These are phyloP conservation scores for Tetradesmus obliquus DNA, from an alignment of 139 green algal species.

Conservation along the genomic window DNA sequence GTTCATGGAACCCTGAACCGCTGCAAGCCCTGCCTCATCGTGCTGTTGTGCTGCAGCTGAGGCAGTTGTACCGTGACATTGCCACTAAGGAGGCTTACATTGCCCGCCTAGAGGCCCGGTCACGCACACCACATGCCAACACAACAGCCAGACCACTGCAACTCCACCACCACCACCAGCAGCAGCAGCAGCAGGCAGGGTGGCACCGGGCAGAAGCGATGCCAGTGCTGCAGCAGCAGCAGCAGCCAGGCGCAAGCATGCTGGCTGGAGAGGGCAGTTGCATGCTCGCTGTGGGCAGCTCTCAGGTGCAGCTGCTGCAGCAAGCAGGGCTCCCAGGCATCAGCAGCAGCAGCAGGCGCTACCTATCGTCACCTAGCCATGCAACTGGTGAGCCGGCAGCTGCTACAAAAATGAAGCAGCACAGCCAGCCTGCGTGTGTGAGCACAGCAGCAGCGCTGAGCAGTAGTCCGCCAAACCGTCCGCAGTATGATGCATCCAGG, in stretches of 20 bases:
- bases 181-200: not conserved
- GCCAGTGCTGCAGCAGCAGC: not conserved
- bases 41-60: conserved; percentile 13
- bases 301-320: not conserved
- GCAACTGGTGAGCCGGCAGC: not conserved
- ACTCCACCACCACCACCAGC: not conserved
- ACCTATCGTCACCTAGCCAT: not conserved
- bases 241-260: not conserved
- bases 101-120: not conserved
- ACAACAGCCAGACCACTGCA: not conserved
- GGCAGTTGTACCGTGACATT: not conserved
- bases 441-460: not conserved
- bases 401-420: not conserved
- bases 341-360: not conserved
- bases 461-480: not conserved
- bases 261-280: not conserved
- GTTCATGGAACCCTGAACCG: not conserved
- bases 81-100: conserved; percentile 16
- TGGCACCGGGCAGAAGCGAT: not conserved
- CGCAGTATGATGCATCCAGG: not conserved
- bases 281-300: not conserved
- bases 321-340: not conserved
- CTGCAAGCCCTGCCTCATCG: not conserved
- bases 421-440: not conserved
- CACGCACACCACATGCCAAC: not conserved